Conservation (phyloP, 2,329 filamentous ascomycete genomes). For the Ampelomyces quisqualis region DNA sequence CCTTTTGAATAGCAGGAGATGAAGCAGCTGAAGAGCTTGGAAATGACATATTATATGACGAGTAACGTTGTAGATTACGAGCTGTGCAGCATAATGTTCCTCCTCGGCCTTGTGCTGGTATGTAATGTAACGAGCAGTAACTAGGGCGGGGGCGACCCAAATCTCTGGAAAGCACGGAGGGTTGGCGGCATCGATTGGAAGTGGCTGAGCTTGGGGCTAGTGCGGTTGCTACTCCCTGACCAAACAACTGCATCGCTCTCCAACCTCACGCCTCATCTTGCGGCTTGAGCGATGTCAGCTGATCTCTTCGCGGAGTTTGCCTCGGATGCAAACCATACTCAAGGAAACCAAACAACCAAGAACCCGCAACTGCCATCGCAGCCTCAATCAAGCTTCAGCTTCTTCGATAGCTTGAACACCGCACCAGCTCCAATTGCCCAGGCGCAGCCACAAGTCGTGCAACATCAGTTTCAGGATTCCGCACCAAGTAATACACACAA, state of each 20-base stretch:
- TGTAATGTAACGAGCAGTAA: no score
- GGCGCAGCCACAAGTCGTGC: slow-evolving; percentile 11
- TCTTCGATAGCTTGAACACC: slow-evolving; percentile 38
- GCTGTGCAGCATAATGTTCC: no score
- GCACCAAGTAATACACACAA: slow-evolving; percentile 1
- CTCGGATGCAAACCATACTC: slow-evolving; percentile 15
- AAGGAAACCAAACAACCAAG: slow-evolving; percentile 13
- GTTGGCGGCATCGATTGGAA: background rate
- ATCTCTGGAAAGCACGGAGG: background rate
- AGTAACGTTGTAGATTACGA: no score
- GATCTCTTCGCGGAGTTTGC: slow-evolving; percentile 42
- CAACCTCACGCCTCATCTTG: slow-evolving; percentile 7
- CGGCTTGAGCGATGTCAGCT: slow-evolving; percentile 32
- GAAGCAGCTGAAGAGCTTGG: no score
- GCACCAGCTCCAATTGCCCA: slow-evolving; percentile 16
- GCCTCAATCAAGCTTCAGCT: slow-evolving; percentile 29
- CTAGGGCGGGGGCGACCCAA: no score
- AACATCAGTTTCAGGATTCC: slow-evolving; percentile 9
- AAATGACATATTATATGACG: no score
- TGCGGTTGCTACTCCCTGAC: slow-evolving; percentile 16
- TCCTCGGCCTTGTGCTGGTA: no score
- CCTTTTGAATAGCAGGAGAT: no score
- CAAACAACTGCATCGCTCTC: slow-evolving; percentile 11
- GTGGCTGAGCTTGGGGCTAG: slow-evolving; percentile 15
- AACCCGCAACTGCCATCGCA: slow-evolving; percentile 5